These are phyloP conservation scores for Wickerhamiella australiensis DNA, from an alignment of 805 yeast species.

Conservation along the genomic window DNA sequence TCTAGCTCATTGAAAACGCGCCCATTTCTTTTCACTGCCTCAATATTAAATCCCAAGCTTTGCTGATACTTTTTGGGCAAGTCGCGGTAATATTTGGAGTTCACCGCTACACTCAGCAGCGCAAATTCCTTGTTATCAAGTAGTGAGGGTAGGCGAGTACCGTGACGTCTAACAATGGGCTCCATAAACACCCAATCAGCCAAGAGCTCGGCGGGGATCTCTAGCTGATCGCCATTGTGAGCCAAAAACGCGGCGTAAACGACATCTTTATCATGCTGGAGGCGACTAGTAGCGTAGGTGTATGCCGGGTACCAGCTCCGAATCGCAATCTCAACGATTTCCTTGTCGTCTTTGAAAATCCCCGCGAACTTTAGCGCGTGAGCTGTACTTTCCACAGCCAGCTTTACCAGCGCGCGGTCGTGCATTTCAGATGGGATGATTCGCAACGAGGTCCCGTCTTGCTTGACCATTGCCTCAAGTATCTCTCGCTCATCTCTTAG, in stretches of 20 bases:
- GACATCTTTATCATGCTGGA: background rate
- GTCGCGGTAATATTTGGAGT: background rate
- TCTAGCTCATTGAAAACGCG: background rate
- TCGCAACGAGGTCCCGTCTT: background rate
- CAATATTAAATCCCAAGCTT: background rate
- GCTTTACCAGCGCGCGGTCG: background rate
- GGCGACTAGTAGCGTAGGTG: background rate
- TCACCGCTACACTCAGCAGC: background rate
- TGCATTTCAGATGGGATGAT: background rate
- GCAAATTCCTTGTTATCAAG: background rate
- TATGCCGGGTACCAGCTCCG: background rate
- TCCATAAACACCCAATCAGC: background rate
- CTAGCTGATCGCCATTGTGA: background rate
- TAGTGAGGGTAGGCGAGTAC: background rate
- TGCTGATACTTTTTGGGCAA: background rate
- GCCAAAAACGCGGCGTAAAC: background rate
- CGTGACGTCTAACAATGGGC: background rate
- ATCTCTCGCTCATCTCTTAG: background rate
- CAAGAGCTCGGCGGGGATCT: background rate
- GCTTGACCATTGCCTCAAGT: background rate
- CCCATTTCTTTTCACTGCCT: background rate
- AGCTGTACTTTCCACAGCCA: background rate
- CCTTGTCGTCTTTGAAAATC: background rate
- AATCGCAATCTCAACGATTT: background rate
- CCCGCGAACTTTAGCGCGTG: background rate